Conservation (phyloP, 2,329 filamentous ascomycete species). For the Nemania sp. region DNA sequence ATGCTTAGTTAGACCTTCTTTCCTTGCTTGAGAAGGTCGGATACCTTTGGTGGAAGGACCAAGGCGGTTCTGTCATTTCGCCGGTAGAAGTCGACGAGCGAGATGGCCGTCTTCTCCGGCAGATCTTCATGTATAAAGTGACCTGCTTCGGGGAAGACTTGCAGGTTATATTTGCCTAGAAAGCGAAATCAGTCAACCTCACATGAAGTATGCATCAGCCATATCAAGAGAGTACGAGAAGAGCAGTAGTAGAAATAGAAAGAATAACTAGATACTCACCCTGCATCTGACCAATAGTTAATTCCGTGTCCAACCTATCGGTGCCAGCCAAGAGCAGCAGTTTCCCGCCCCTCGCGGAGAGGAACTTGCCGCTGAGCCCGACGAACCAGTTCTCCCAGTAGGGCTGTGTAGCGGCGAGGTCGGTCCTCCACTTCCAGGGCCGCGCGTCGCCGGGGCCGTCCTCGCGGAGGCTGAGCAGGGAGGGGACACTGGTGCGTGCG, state of each 20-base stretch:
- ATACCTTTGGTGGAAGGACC: slow-evolving; percentile 92
- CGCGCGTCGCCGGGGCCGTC: slow-evolving; percentile 50
- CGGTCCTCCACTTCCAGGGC: slow-evolving; percentile 86
- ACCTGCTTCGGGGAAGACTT: slow-evolving; percentile 93
- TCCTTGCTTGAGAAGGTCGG: slow-evolving; percentile 74
- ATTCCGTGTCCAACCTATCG: slow-evolving; percentile 52
- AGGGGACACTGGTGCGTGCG: slow-evolving; percentile 89
- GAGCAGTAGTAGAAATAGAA: slow-evolving; percentile 2
- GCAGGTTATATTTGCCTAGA: slow-evolving; percentile 89
- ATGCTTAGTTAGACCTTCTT: slow-evolving; percentile 62
- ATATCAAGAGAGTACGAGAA: slow-evolving; percentile 23
- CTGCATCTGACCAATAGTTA: slow-evolving; percentile 54
- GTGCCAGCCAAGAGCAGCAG: slow-evolving; percentile 51
- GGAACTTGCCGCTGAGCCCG: slow-evolving; percentile 88
- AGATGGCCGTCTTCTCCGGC: slow-evolving; percentile 86
- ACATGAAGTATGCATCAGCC: neutral
- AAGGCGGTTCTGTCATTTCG: slow-evolving; percentile 88
- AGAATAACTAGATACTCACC: slow-evolving; percentile 40
- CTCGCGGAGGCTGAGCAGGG: slow-evolving; percentile 67
- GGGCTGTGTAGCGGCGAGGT: slow-evolving; percentile 83
- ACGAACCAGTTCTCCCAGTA: slow-evolving; percentile 97
- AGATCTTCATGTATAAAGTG: slow-evolving; percentile 98
- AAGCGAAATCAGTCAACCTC: neutral
- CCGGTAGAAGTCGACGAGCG: slow-evolving; percentile 90
- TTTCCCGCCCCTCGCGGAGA: slow-evolving; percentile 75